Evolutionary conservation across 177 flowering plant species (phyloP).

Genomic region (Tripterygium wilfordii): DNA sequence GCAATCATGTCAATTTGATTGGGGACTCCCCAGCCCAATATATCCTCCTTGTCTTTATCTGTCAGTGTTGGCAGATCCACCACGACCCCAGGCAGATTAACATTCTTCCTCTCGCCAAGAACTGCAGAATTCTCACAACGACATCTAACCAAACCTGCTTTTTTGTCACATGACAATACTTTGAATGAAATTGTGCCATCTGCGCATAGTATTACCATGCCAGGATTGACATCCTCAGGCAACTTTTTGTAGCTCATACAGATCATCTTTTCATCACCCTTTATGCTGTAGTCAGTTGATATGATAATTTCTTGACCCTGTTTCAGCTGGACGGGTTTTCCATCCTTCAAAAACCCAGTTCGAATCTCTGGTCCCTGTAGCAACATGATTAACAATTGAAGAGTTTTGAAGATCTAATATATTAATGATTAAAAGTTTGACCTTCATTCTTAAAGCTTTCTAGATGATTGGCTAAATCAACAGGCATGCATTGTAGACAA

Average conservation of each 20-base stretch:
- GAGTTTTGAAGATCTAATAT: not conserved
- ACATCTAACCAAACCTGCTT: slow-evolving; percentile 58
- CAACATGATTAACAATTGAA: not conserved
- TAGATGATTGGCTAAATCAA: no score
- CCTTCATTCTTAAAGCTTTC: not conserved
- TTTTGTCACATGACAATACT: slow-evolving; percentile 59
- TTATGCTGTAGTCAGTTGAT: slow-evolving; percentile 71
- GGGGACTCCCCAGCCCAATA: slow-evolving; percentile 55
- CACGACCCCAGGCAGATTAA: slow-evolving; percentile 85
- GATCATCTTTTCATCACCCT: slow-evolving; percentile 70
- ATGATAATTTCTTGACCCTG: slow-evolving; percentile 77
- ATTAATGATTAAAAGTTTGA: not conserved
- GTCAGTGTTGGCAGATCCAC: slow-evolving; percentile 91
- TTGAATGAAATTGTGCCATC: slow-evolving; percentile 82
- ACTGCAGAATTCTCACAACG: slow-evolving; percentile 87
- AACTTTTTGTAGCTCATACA: slow-evolving; percentile 90
- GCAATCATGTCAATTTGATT: slow-evolving; percentile 57
- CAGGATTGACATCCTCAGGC: slow-evolving; percentile 71
- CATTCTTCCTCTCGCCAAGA: slow-evolving; percentile 91
- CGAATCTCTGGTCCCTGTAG: slow-evolving; percentile 91
- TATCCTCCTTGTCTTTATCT: slow-evolving; percentile 85
- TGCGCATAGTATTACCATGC: slow-evolving; percentile 63
- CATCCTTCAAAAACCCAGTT: slow-evolving; percentile 88
- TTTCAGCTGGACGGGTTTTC: slow-evolving; percentile 59
- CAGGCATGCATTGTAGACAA: no score